Conservation (phyloP, 2,329 filamentous ascomycete genomes). For the Calonectria montana region DNA sequence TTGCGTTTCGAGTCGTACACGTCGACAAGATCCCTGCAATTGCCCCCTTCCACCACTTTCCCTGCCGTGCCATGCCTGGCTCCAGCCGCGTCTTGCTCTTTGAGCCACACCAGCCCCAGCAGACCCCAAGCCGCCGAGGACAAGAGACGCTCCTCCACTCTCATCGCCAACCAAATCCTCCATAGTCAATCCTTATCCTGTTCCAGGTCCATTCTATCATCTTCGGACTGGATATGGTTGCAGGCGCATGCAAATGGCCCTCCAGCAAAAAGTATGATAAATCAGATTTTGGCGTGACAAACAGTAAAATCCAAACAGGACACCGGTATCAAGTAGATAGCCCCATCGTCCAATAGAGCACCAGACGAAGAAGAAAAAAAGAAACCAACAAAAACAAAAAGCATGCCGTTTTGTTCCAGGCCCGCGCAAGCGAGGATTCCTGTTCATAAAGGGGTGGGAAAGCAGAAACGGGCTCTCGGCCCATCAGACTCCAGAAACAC, state of each 20-base stretch:
- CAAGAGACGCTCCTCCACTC: conserved; percentile 22
- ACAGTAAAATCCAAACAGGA: conserved; percentile 11
- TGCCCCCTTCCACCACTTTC: conserved; percentile 15
- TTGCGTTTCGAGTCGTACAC: conserved; percentile 2
- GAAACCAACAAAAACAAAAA: conserved; percentile 3
- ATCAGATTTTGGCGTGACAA: conserved; percentile 14
- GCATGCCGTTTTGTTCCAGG: conserved; percentile 14
- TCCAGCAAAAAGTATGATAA: conserved; percentile 10
- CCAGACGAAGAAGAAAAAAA: neutral
- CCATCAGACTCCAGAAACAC: conserved; percentile 35
- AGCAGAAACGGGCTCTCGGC: conserved; percentile 17
- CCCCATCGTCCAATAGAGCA: neutral
- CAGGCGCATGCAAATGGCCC: conserved; percentile 6
- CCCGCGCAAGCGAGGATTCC: conserved; percentile 12
- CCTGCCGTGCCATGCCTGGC: conserved; percentile 12
- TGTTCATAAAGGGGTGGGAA: conserved; percentile 8
- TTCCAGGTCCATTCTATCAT: conserved; percentile 6
- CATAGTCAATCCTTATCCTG: neutral
- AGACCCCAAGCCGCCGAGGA: conserved; percentile 29
- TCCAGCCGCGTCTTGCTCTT: conserved; percentile 24
- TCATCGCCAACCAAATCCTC: conserved; percentile 8
- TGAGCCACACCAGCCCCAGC: conserved; percentile 26
- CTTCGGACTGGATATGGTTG: neutral
- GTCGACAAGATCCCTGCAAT: conserved; percentile 13
- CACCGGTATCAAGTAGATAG: conserved; percentile 12